phyloP scores from a whole-genome alignment of 371 early-diverging fungal genomes.

The Parasitella parasitica region DNA sequence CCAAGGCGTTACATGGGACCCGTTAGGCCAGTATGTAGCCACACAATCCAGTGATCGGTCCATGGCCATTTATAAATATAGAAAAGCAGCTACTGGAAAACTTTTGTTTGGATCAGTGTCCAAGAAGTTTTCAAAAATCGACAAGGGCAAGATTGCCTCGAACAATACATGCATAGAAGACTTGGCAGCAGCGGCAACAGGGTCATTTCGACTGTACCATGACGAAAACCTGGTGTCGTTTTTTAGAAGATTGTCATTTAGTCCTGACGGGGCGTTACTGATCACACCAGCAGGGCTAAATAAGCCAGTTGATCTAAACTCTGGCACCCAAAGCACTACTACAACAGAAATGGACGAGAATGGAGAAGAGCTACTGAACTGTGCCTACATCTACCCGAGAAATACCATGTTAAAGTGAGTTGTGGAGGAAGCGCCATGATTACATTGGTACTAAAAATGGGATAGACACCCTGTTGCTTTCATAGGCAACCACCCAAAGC shows the following conservation, averaged over 20 bases:
- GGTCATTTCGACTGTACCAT: conserved; percentile 65
- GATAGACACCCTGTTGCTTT: conserved; percentile 70
- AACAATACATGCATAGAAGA: background rate
- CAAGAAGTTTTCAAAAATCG: conserved; percentile 21
- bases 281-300: conserved; percentile 83
- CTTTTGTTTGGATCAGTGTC: conserved; percentile 26
- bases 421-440: too few relatives aligned
- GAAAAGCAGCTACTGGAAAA: conserved; percentile 17
- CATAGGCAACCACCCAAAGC: conserved; percentile 73
- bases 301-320: conserved; percentile 18
- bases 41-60: conserved; percentile 93
- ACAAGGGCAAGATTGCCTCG: conserved; percentile 20
- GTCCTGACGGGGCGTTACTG: conserved; percentile 88
- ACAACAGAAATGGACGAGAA: conserved; percentile 7
- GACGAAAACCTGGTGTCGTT: conserved; percentile 91
- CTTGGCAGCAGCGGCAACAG: background rate
- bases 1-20: conserved; percentile 97
- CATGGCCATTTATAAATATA: conserved; percentile 47
- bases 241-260: conserved; percentile 86
- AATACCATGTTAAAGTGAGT: conserved; percentile 32
- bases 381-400: conserved; percentile 44
- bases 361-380: conserved; percentile 30
- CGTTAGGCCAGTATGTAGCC: conserved; percentile 81
- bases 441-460: too few relatives aligned
- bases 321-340: background rate